phyloP scores from a whole-genome alignment of 2,329 filamentous ascomycete genomes.

The Phoma sp. region DNA sequence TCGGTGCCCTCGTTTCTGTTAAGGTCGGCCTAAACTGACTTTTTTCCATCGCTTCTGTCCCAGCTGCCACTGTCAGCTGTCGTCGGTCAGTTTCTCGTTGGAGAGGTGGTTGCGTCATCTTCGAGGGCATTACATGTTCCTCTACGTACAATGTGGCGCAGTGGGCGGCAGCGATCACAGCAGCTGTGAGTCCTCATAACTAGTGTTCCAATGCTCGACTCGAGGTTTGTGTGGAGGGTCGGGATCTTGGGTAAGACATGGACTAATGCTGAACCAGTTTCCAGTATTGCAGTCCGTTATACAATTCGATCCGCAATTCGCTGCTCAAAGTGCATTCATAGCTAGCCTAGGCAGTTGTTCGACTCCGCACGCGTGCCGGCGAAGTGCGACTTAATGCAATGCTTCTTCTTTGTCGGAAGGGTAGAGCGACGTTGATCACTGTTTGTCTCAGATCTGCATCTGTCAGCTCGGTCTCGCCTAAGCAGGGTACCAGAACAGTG shows the following conservation, averaged over 20 bases:
- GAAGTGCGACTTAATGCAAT: not conserved
- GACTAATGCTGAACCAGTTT: not conserved
- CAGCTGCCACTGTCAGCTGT: conserved; percentile 3
- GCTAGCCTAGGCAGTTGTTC: not conserved
- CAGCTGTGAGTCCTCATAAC: not conserved
- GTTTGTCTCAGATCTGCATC: conserved; percentile 4
- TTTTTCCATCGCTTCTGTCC: too few relatives aligned
- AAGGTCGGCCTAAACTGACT: too few relatives aligned
- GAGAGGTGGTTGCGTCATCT: too few relatives aligned
- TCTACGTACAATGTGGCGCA: too few relatives aligned
- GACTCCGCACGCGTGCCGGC: not conserved
- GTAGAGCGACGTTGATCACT: not conserved
- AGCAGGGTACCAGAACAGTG: not conserved
- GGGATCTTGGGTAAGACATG: not conserved
- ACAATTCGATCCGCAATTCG: not conserved
- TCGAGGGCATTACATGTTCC: too few relatives aligned
- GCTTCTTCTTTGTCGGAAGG: not conserved
- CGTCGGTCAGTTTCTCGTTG: too few relatives aligned
- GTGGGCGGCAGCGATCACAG: not conserved
- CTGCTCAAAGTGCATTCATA: not conserved
- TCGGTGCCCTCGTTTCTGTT: too few relatives aligned
- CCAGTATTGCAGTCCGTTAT: not conserved
- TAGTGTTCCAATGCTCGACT: not conserved
- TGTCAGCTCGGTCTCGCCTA: conserved; percentile 4
- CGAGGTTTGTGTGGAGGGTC: not conserved